Evolutionary conservation across 768 basidiomycete species (phyloP).

Genomic region (Tricholoma sp.): DNA sequence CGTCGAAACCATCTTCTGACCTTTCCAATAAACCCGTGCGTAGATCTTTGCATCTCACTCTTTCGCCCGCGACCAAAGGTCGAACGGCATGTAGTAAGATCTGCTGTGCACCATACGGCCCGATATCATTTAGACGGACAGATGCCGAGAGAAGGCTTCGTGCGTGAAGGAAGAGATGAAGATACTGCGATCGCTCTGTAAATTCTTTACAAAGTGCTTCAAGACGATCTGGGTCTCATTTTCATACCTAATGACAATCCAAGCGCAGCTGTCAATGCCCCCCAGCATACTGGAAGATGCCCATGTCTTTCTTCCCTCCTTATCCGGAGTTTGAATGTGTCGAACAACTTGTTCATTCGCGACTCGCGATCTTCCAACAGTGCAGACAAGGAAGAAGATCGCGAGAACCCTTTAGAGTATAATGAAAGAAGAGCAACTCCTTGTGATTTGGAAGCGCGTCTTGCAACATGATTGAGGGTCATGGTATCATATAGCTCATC

Average conservation of each 20-base stretch:
- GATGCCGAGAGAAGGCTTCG: constrained; percentile 87
- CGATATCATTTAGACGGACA: constrained; percentile 86
- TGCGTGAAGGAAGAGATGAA: constrained; percentile 92
- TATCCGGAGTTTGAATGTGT: constrained; percentile 63
- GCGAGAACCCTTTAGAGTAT: constrained; percentile 75
- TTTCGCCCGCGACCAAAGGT: constrained; percentile 58
- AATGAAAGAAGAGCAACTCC: constrained; percentile 90
- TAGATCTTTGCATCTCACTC: constrained; percentile 38
- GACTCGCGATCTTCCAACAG: constrained; percentile 19
- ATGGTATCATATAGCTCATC: constrained; percentile 81
- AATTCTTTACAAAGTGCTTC: neutral
- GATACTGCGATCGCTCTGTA: constrained; percentile 75
- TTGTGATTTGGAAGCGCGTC: constrained; percentile 85
- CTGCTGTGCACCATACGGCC: constrained; percentile 91
- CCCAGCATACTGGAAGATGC: constrained; percentile 92
- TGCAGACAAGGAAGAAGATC: constrained; percentile 34
- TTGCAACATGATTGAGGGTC: constrained; percentile 85
- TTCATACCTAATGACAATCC: constrained; percentile 63
- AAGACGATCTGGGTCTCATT: neutral
- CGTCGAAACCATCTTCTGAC: constrained; percentile 29
- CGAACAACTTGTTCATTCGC: constrained; percentile 41
- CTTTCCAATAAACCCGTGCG: constrained; percentile 39
- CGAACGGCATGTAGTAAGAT: constrained; percentile 69
- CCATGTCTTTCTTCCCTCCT: constrained; percentile 64
- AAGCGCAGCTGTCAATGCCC: constrained; percentile 73